Evolutionary conservation across 2,329 filamentous ascomycete genomes (phyloP), one percentile per base, ranked within the genome.

Genomic region (Xylaria sp.): DNA sequence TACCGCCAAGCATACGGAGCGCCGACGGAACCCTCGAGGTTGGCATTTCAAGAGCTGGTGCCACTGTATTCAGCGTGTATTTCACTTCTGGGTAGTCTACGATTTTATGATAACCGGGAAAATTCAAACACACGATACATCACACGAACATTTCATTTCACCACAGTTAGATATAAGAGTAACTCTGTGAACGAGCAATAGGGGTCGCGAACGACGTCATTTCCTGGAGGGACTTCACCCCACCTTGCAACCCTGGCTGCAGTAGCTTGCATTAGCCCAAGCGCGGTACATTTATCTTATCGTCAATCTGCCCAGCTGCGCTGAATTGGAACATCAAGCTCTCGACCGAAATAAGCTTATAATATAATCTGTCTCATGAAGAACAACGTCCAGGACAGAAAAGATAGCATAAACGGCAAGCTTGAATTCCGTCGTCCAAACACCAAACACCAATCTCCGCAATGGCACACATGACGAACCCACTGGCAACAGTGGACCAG

Each of bases 401-500:
- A 46, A 41, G 20, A 52, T 2, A 52, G 23, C 9, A 7, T 6
- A 12, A 37, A 20, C 13, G 15, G 18, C 4, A 10, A 55, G 25
- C n/a, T 48, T 61, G 4, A 39, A 48, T 52, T 18, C 44, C n/a
- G 12, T 23, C 12, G 10, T 6, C 10, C 41, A 6, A 13, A 15
- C 15, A 6, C 25, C 18, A 50, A 34, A 15, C 34, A 34, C 5
- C 3, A 12, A 52, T 25, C 9, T n/a, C 28, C 28, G 48, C 58
- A n/a, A 90, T 90, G 88, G 81, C 87, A 37, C 86, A 89, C 74
- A 86, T 94, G 74, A 85, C 87, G 7, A 94, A 95, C 72, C 88
- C 92, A 25, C 85, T 95, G 58, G 92, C 90, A 18, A 91, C 91
- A 37, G 83, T 89, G n/a, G 86, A 88, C 41, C 92, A 95, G 80